A percentile compares a stretch with the other conserved stretches of the same genome.
Evolutionary conservation across 1,284 basidiomycete genomes (phyloP).

Genomic region (Kwoniella shivajii): DNA sequence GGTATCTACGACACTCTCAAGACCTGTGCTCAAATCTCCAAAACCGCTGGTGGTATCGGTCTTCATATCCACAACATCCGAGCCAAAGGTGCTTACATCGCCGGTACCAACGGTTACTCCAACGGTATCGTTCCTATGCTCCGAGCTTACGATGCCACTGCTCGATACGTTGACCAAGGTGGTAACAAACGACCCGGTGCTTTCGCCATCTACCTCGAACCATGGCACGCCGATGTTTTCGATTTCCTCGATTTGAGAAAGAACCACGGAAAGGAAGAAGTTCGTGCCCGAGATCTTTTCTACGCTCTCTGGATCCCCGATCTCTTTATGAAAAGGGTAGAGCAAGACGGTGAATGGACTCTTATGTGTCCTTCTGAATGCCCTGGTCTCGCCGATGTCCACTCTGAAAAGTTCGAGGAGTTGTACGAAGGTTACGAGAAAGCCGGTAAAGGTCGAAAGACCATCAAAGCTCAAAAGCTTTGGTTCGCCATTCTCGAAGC

Average conservation of each 20-base stretch:
- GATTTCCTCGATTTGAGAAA: slow-evolving; percentile 98
- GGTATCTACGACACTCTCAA: slow-evolving; percentile 99
- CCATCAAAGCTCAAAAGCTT: slow-evolving; percentile 93
- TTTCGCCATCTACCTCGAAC: slow-evolving; percentile 96
- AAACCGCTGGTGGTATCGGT: slow-evolving; percentile 98
- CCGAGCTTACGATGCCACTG: slow-evolving; percentile 96
- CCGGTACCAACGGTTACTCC: slow-evolving; percentile 90
- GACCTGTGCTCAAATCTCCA: slow-evolving; percentile 98
- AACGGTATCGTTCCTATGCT: slow-evolving; percentile 99
- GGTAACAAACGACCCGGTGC: slow-evolving; percentile 99
- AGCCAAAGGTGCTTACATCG: slow-evolving; percentile 75
- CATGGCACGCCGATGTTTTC: slow-evolving; percentile 97
- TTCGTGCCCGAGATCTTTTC: slow-evolving; percentile 95
- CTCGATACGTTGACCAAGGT: slow-evolving; percentile 98
- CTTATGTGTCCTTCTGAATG: slow-evolving; percentile 98
- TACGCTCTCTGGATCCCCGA: slow-evolving; percentile 98
- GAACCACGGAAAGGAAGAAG: slow-evolving; percentile 99
- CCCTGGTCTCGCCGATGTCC: slow-evolving; percentile 84
- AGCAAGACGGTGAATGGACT: slow-evolving; percentile 86
- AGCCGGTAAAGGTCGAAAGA: slow-evolving; percentile 83
- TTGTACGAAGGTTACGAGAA: slow-evolving; percentile 89
- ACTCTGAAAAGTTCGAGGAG: slow-evolving; percentile 87
- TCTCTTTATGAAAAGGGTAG: slow-evolving; percentile 96
- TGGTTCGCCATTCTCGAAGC: slow-evolving; percentile 98
- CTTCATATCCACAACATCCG: slow-evolving; percentile 96